Conservation (phyloP, 73 alveolate genomes). For the Uronychia setigera region DNA sequence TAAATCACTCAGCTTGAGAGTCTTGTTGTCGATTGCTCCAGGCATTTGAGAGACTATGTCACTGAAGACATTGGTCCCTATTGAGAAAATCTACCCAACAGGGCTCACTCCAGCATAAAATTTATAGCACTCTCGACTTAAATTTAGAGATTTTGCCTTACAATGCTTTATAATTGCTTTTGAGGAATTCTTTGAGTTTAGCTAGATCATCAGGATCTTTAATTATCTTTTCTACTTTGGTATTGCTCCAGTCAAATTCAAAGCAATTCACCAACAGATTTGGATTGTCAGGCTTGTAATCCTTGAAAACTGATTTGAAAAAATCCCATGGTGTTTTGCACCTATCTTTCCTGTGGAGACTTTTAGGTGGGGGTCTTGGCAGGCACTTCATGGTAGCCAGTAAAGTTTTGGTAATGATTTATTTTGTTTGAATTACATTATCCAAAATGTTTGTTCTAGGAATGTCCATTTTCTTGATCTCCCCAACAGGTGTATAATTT, state of each 20-base stretch:
- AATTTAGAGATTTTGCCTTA: neutral
- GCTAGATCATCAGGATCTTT: constrained; percentile 31
- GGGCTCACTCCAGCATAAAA: constrained; percentile 53
- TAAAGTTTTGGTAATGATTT: constrained; percentile 31
- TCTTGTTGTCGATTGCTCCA: constrained; percentile 43
- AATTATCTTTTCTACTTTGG: constrained; percentile 50
- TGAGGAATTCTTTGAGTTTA: constrained; percentile 15
- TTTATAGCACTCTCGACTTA: constrained; percentile 51
- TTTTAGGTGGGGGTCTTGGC: constrained; percentile 48
- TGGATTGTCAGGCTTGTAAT: constrained; percentile 70
- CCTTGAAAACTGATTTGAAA: constrained; percentile 72
- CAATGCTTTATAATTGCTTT: constrained; percentile 9
- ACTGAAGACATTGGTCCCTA: constrained; percentile 43
- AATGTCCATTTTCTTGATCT: constrained; percentile 27
- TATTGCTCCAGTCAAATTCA: constrained; percentile 72
- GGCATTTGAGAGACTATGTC: constrained; percentile 45
- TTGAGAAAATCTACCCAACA: constrained; percentile 33
- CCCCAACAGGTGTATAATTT: neutral
- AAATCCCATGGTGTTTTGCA: constrained; percentile 67
- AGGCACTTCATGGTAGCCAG: constrained; percentile 33
- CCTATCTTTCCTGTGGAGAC: constrained; percentile 25
- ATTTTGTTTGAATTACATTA: constrained; percentile 33
- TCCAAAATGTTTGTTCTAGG: constrained; percentile 43
- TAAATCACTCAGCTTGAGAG: constrained; percentile 45
- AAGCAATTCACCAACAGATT: constrained; percentile 72